phyloP scores from a whole-genome alignment of 1,139 yeast species.

The Kurtzmaniella quercitrusa region DNA sequence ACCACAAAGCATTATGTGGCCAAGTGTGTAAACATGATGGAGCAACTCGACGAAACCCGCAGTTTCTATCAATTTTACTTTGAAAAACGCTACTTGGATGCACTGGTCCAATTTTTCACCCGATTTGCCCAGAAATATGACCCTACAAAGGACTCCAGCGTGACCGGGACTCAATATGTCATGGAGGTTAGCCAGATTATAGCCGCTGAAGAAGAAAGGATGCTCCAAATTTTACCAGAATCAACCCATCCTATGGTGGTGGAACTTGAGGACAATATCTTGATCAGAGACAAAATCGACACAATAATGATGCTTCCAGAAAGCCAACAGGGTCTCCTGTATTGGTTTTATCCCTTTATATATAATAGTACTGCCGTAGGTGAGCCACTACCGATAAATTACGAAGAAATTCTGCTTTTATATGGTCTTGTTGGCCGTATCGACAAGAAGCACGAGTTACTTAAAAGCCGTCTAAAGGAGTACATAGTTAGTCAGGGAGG shows the following conservation, averaged over 20 bases:
- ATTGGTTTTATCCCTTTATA: slow-evolving; percentile 45
- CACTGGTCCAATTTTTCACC: slow-evolving; percentile 55
- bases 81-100: slow-evolving; percentile 59
- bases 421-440: slow-evolving; percentile 53
- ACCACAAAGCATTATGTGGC: slow-evolving; percentile 57
- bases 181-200: slow-evolving; percentile 49
- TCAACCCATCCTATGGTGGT: slow-evolving; percentile 51
- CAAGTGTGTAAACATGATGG: slow-evolving; percentile 68
- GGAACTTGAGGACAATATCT: slow-evolving; percentile 55
- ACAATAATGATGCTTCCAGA: slow-evolving; percentile 37
- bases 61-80: slow-evolving; percentile 57
- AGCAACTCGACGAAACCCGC: slow-evolving; percentile 40
- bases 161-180: slow-evolving; percentile 50
- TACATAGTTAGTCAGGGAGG: slow-evolving; percentile 41
- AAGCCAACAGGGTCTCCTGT: slow-evolving; percentile 51
- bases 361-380: background rate
- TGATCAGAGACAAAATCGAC: slow-evolving; percentile 59
- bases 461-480: slow-evolving; percentile 47
- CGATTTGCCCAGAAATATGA: slow-evolving; percentile 39
- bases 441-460: slow-evolving; percentile 47
- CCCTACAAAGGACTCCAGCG: slow-evolving; percentile 26
- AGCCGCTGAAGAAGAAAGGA: slow-evolving; percentile 54
- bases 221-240: slow-evolving; percentile 51
- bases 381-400: slow-evolving; percentile 9
- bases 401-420: slow-evolving; percentile 35